Base-by-base conservation (phyloP, 2,329 filamentous ascomycete species). In the Cytospora mali region DNA sequence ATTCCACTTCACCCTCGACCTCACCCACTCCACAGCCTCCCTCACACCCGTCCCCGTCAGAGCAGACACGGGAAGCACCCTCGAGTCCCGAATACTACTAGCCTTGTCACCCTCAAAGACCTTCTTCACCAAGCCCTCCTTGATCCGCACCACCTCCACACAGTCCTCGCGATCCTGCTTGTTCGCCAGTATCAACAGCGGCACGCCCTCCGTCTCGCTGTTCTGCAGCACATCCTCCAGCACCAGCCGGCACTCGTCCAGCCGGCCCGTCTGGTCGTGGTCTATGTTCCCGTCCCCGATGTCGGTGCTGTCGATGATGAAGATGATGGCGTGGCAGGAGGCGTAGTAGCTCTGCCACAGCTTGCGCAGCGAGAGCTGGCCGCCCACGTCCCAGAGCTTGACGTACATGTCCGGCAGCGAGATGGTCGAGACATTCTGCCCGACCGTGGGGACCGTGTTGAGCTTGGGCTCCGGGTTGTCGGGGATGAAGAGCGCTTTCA, bases 111-210 rank as follows among this genome's bases (percentile, higher is more conserved):
- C 92, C 80, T 98, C 93, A 80, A 97, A 95, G 25, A 99, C 93
- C 79, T 91, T 93, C 77, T 96, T 90, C 57, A 99, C 93, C 60
- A 98, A 81, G 0, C 94, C 95, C 75, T 99, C 95, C 78, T 99
- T 99, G 73, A 99, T 97, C 68, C 93, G 83, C 64, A 98, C 94
- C 2, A 97, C 95, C 81, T 99, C 95, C 58, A 98, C 91, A 69
- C 94, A 98, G 76, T 98, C 95, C 77, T 99, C 95, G 2, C 94
- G 81, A 75, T 99, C 95, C 79, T 99, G 95, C 78, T 99, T 99
- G 75, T 99, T 99, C 65, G 95, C 95, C 68, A 99, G 79, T 55
- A 99, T 91, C 61, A 99, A 79, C 61, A 99, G 82, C 25, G 95
- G 95, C 66, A 99, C 93, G 14, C 95, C 94, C 70, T 93, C 91